These are phyloP conservation scores for Cordyceps cateniannulata DNA, from an alignment of 2,329 filamentous ascomycete genomes.

Conservation along the genomic window DNA sequence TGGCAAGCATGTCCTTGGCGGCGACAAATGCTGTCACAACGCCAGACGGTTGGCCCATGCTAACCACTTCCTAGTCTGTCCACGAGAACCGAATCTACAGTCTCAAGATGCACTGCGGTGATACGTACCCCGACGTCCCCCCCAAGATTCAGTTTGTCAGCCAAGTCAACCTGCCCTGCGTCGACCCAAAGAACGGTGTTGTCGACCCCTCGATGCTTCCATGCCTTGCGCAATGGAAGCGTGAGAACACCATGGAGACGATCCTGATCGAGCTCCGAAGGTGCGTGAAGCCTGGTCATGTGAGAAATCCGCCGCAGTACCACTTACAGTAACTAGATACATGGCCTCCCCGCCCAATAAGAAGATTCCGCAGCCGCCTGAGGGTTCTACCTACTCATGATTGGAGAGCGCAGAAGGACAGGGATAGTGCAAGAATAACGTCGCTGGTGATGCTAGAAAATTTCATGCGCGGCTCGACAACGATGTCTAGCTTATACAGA, in stretches of 20 bases:
- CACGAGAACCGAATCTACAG: slow-evolving; percentile 99
- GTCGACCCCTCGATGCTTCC: slow-evolving; percentile 80
- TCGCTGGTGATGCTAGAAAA: neutral
- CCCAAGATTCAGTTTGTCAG: slow-evolving; percentile 89
- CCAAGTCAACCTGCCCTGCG: slow-evolving; percentile 93
- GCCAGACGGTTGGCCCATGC: neutral
- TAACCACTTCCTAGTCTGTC: slow-evolving; percentile 56
- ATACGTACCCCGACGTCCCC: slow-evolving; percentile 80
- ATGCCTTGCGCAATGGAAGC: slow-evolving; percentile 84
- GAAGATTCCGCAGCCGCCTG: slow-evolving; percentile 89
- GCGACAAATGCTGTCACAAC: neutral
- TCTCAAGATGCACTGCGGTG: slow-evolving; percentile 91
- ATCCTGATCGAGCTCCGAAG: slow-evolving; percentile 80
- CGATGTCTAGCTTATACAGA: neutral
- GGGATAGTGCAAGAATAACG: neutral
- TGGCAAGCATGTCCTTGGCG: neutral
- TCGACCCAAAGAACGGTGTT: slow-evolving; percentile 71
- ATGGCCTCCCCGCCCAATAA: slow-evolving; percentile 91
- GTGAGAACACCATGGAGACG: slow-evolving; percentile 92
- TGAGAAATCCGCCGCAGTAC: neutral
- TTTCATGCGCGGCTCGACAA: neutral
- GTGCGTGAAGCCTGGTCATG: slow-evolving; percentile 33
- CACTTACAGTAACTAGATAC: slow-evolving; percentile 50
- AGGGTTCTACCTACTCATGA: slow-evolving; percentile 57
- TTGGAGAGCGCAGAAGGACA: neutral